These are phyloP conservation scores for Fusarium pseudocircinatum DNA, from an alignment of 2,329 filamentous ascomycete species.

Conservation along the genomic window DNA sequence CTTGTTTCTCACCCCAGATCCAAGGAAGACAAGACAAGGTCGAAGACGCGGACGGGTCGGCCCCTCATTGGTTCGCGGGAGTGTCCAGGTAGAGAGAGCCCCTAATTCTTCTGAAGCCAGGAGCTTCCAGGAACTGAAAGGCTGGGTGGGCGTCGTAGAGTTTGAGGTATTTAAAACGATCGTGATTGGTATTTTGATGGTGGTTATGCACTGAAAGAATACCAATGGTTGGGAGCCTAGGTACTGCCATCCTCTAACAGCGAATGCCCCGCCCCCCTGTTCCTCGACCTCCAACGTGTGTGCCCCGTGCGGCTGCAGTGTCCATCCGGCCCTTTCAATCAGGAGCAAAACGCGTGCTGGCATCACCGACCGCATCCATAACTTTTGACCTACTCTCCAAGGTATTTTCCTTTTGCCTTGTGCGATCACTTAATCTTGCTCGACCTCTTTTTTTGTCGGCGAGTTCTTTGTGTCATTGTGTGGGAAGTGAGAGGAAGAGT, in stretches of 20 bases:
- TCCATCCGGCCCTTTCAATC: conserved; percentile 43
- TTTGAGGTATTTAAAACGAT: conserved; percentile 11
- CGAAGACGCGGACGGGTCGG: conserved; percentile 42
- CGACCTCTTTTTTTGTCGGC: conserved; percentile 39
- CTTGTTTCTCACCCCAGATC: conserved; percentile 33
- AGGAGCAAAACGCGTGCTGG: conserved; percentile 48
- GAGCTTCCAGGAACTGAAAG: conserved; percentile 35
- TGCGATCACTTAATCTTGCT: conserved; percentile 30
- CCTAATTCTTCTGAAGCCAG: conserved; percentile 41
- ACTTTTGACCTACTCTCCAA: conserved; percentile 34
- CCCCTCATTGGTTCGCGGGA: conserved; percentile 42
- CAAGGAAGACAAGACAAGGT: conserved; percentile 28
- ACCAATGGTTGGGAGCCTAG: conserved; percentile 24
- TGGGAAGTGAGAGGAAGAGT: conserved; percentile 23
- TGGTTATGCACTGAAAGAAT: neutral
- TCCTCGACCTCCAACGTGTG: conserved; percentile 32
- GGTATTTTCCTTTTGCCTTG: conserved; percentile 35
- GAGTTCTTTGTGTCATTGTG: conserved; percentile 25
- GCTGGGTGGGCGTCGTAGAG: conserved; percentile 31
- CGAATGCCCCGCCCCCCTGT: conserved; percentile 38
- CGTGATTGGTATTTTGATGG: conserved; percentile 3
- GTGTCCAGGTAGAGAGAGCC: conserved; percentile 34
- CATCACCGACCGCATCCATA: conserved; percentile 44
- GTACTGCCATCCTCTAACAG: conserved; percentile 29
- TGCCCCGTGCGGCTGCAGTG: conserved; percentile 43